phyloP scores from a whole-genome alignment of 441 rosid species.

The Capsella rubella region DNA sequence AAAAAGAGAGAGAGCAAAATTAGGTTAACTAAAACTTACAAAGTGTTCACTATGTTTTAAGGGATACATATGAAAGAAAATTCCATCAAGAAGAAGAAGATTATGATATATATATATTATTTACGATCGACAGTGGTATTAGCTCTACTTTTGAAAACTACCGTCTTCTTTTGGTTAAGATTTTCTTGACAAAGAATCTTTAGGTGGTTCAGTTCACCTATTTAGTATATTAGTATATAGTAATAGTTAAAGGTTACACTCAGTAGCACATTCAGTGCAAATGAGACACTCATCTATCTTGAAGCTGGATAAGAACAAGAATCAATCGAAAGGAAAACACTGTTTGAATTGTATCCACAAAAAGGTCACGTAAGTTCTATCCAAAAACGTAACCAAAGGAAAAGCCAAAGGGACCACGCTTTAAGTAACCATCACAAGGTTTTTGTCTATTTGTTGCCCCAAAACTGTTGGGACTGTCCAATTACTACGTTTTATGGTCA shows the following conservation, averaged over 20 bases:
- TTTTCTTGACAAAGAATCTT: conserved; percentile 37
- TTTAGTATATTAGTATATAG: background rate
- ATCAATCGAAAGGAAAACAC: background rate
- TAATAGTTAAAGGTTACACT: background rate
- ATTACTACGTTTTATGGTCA: conserved; percentile 26
- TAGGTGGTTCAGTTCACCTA: conserved; percentile 18
- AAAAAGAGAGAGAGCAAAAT: background rate
- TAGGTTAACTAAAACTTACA: background rate
- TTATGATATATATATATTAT: background rate
- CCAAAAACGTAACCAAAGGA: conserved; percentile 28
- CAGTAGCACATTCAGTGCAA: background rate
- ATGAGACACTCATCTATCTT: background rate
- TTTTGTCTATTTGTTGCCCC: conserved; percentile 37
- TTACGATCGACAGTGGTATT: background rate
- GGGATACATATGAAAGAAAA: background rate
- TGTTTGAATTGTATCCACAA: conserved; percentile 34
- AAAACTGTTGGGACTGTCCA: conserved; percentile 36
- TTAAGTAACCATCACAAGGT: conserved; percentile 36
- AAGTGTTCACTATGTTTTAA: background rate
- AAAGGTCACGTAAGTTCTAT: conserved; percentile 36
- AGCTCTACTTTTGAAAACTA: conserved; percentile 21
- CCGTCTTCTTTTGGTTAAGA: conserved; percentile 25
- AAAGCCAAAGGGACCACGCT: conserved; percentile 37
- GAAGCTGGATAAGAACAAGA: conserved; percentile 30
- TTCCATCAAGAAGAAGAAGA: background rate